Evolutionary conservation across 768 basidiomycete species (phyloP).

Genomic region (Baorangia bicolor): DNA sequence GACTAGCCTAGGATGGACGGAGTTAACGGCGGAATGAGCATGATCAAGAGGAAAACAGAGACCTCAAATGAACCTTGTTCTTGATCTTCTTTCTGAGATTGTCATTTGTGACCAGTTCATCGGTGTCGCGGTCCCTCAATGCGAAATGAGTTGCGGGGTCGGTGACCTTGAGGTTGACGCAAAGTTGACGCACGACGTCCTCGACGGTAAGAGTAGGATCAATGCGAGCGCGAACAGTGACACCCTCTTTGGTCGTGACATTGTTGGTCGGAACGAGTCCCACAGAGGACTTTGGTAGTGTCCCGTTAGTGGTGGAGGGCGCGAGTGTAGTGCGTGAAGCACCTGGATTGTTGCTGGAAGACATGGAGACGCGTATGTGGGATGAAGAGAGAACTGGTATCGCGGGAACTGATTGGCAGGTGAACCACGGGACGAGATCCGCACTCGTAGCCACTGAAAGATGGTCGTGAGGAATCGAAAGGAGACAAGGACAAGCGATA

Average conservation of each 20-base stretch:
- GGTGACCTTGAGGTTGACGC: slow-evolving; percentile 75
- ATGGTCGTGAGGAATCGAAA: slow-evolving; percentile 4
- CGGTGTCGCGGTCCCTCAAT: slow-evolving; percentile 71
- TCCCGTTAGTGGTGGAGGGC: slow-evolving; percentile 34
- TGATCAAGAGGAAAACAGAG: slow-evolving; percentile 22
- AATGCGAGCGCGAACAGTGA: slow-evolving; percentile 78
- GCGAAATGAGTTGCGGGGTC: slow-evolving; percentile 73
- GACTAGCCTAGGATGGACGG: slow-evolving; percentile 55
- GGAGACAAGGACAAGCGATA: not conserved
- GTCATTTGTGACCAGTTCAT: slow-evolving; percentile 84
- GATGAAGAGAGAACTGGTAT: not conserved
- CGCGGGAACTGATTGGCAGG: not conserved
- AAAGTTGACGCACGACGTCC: slow-evolving; percentile 82
- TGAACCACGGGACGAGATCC: not conserved
- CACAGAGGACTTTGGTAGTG: slow-evolving; percentile 41
- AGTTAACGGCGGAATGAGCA: not conserved
- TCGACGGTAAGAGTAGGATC: slow-evolving; percentile 81
- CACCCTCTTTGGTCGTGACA: slow-evolving; percentile 73
- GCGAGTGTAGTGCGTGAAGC: slow-evolving; percentile 27
- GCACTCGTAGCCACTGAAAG: not conserved
- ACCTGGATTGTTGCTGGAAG: slow-evolving; percentile 30
- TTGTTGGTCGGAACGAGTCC: slow-evolving; percentile 78
- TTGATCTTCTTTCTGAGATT: slow-evolving; percentile 82
- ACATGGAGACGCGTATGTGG: slow-evolving; percentile 19
- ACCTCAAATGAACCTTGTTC: slow-evolving; percentile 78